Conservation (phyloP, 208 protist species). For the Wallacemonas rigidus region DNA sequence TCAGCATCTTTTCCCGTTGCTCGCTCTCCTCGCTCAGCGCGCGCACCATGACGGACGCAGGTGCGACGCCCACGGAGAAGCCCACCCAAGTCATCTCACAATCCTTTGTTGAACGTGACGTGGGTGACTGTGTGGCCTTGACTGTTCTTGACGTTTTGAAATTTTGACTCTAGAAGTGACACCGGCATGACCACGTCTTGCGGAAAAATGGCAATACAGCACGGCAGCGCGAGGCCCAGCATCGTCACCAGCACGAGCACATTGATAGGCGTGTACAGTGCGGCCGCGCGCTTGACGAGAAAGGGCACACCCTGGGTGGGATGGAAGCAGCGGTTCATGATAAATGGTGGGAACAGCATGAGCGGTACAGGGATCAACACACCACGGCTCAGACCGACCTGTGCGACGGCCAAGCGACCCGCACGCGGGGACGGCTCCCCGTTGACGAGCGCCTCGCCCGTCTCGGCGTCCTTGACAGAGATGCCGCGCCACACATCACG, state of each 20-base stretch:
- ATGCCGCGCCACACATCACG: constrained; percentile 75
- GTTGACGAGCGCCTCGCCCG: constrained; percentile 43
- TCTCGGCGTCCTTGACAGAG: constrained; percentile 58
- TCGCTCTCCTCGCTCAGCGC: too few relatives aligned
- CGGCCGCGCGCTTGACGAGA: constrained; percentile 32
- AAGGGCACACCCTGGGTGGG: constrained; percentile 31
- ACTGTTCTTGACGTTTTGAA: constrained; percentile 37
- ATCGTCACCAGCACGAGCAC: constrained; percentile 45
- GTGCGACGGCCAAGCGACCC: constrained; percentile 60
- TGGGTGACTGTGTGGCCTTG: constrained; percentile 36
- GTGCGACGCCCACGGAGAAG: too few relatives aligned
- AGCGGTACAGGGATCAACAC: constrained; percentile 67
- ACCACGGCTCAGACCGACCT: constrained; percentile 67
- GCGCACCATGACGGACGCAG: too few relatives aligned
- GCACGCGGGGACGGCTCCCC: constrained; percentile 59
- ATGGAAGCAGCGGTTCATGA: constrained; percentile 59
- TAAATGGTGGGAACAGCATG: constrained; percentile 69
- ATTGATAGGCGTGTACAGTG: constrained; percentile 54
- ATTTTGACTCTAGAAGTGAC: constrained; percentile 40
- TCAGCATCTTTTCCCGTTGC: too few relatives aligned
- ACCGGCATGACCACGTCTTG: constrained; percentile 47
- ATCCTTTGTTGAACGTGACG: constrained; percentile 55
- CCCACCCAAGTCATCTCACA: constrained; percentile 19
- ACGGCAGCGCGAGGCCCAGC: constrained; percentile 50
- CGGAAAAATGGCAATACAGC: constrained; percentile 62